These are phyloP conservation scores for Coriaria nepalensis DNA, from an alignment of 306 rosid genomes.

Conservation along the genomic window DNA sequence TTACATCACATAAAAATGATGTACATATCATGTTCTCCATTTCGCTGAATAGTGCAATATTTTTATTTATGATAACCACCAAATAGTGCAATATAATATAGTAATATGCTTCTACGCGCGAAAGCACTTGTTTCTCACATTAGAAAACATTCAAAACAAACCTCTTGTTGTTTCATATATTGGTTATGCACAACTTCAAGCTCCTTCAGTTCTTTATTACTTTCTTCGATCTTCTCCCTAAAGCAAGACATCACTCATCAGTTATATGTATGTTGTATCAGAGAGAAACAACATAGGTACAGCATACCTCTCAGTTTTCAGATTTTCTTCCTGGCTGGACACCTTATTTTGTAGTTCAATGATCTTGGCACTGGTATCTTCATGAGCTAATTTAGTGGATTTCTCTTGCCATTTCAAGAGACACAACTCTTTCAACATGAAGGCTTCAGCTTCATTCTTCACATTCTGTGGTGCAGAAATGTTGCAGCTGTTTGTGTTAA, in stretches of 20 bases:
- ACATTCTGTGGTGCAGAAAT: slow-evolving; percentile 47
- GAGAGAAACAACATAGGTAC: not conserved
- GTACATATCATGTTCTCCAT: not conserved
- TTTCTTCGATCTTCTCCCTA: slow-evolving; percentile 71
- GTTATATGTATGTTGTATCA: slow-evolving; percentile 6
- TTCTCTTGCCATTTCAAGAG: slow-evolving; percentile 91
- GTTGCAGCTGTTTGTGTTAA: not conserved
- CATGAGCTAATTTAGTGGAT: slow-evolving; percentile 66
- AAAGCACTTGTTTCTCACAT: not conserved
- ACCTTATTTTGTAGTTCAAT: slow-evolving; percentile 37
- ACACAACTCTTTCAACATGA: slow-evolving; percentile 84
- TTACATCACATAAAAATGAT: not conserved
- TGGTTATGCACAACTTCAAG: slow-evolving; percentile 62
- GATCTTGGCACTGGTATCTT: slow-evolving; percentile 46
- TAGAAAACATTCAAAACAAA: slow-evolving; percentile 20
- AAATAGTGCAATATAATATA: too few species aligned
- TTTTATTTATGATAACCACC: too few species aligned
- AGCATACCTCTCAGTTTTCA: slow-evolving; percentile 54
- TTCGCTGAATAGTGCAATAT: too few species aligned
- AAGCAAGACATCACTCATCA: slow-evolving; percentile 10
- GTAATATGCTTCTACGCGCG: too few species aligned
- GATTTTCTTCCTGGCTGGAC: slow-evolving; percentile 50
- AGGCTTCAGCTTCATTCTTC: slow-evolving; percentile 87
- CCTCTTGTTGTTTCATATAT: slow-evolving; percentile 67
- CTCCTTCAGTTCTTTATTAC: slow-evolving; percentile 52